These are phyloP conservation scores for Malassezia pachydermatis DNA, from an alignment of 1,284 basidiomycete genomes.

Conservation along the genomic window DNA sequence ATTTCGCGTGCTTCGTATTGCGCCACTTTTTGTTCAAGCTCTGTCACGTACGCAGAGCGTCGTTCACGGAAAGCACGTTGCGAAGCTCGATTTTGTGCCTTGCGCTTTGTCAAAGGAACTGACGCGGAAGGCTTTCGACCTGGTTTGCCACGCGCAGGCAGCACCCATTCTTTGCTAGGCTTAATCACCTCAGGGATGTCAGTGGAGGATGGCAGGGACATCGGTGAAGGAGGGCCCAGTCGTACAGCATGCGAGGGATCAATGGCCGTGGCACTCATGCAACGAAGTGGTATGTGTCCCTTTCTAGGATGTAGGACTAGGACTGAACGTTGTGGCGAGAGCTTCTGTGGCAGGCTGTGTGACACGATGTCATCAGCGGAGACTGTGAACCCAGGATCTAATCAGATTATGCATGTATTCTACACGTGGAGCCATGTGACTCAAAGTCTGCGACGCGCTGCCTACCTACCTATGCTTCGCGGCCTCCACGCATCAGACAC, in stretches of 20 bases:
- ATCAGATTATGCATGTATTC: conserved; percentile 8
- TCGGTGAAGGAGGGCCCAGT: background rate
- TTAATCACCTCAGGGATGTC: conserved; percentile 20
- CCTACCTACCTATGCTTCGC: background rate
- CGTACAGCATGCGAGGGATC: background rate
- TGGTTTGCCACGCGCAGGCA: conserved; percentile 43
- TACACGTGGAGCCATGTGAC: conserved; percentile 4
- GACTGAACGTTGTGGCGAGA: too few species aligned
- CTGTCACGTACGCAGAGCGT: conserved; percentile 34
- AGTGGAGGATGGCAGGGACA: background rate
- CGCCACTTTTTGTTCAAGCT: conserved; percentile 32
- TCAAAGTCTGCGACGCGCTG: background rate
- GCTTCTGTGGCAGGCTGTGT: too few species aligned
- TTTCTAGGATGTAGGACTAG: too few species aligned
- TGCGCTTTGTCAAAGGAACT: conserved; percentile 44
- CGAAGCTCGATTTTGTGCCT: conserved; percentile 39
- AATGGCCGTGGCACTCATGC: background rate
- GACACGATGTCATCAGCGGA: background rate
- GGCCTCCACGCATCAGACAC: too few species aligned
- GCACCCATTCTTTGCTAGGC: conserved; percentile 43
- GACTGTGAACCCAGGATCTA: background rate
- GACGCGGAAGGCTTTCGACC: conserved; percentile 44
- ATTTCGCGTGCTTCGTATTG: conserved; percentile 37
- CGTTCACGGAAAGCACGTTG: conserved; percentile 42
- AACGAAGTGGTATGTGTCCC: background rate